Conservation (phyloP, 495 filamentous ascomycete genomes). For the Pyronema omphalodes region DNA sequence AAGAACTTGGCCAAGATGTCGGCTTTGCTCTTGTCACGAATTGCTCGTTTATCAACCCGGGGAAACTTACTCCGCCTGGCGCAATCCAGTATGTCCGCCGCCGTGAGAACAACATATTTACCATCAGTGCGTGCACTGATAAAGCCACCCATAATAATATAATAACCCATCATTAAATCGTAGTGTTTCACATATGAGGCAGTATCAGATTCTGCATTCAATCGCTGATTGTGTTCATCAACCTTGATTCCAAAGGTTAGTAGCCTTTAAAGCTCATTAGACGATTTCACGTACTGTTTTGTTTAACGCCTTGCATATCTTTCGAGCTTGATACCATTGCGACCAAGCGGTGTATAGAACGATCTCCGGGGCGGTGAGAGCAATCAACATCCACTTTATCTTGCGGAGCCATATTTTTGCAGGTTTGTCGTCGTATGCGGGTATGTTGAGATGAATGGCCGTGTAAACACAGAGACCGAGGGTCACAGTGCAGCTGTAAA, state of each 20-base stretch:
- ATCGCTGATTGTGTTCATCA: too few species aligned
- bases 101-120: too few species aligned
- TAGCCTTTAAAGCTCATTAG: too few species aligned
- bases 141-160: conserved; percentile 16
- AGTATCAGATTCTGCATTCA: too few species aligned
- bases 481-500: conserved; percentile 16
- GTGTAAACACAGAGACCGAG: conserved; percentile 17
- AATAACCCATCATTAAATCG: conserved; percentile 2
- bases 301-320: too few species aligned
- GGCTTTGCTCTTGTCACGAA: conserved; percentile 8
- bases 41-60: not conserved
- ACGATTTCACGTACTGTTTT: too few species aligned
- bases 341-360: not conserved
- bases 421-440: not conserved
- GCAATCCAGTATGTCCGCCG: too few species aligned
- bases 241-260: too few species aligned
- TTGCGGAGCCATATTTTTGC: not conserved
- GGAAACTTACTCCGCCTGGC: too few species aligned
- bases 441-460: conserved; percentile 7
- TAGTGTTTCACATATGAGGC: too few species aligned
- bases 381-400: conserved; percentile 1
- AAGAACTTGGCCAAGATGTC: conserved; percentile 5
- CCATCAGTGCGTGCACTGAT: conserved; percentile 9
- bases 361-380: conserved; percentile 6
- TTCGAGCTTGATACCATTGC: not conserved